These are phyloP conservation scores for Porodaedalea pini DNA, from an alignment of 1,284 basidiomycete genomes.

Conservation along the genomic window DNA sequence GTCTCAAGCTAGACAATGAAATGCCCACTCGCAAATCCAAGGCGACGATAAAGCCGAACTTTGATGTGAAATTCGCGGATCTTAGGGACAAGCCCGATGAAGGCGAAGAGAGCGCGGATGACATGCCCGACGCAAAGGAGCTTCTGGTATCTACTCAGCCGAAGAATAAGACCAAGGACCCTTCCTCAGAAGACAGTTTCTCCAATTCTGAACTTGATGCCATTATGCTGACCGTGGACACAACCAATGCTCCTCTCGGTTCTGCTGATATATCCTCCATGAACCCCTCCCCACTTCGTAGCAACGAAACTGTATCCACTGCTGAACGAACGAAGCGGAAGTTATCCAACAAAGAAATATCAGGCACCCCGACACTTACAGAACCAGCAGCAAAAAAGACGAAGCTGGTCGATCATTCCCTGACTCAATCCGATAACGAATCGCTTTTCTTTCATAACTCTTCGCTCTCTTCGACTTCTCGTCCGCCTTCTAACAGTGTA, in stretches of 20 bases:
- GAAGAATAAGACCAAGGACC: neutral
- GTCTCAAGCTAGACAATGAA: conserved; percentile 42
- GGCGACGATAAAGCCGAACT: conserved; percentile 32
- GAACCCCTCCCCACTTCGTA: neutral
- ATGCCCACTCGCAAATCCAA: conserved; percentile 30
- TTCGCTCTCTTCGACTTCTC: neutral
- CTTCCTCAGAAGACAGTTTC: conserved; percentile 33
- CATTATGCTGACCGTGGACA: conserved; percentile 30
- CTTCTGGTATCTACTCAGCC: conserved; percentile 26
- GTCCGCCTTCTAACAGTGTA: neutral
- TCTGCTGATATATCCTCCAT: conserved; percentile 9
- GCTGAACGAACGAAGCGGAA: neutral
- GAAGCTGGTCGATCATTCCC: neutral
- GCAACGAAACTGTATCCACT: neutral
- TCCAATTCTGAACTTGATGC: conserved; percentile 38
- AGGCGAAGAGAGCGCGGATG: conserved; percentile 39
- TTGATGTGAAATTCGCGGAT: conserved; percentile 50
- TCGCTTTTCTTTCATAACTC: conserved; percentile 13
- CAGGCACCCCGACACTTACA: conserved; percentile 1
- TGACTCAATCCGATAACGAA: neutral
- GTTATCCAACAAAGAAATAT: neutral
- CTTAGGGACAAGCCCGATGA: conserved; percentile 38
- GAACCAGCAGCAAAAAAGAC: neutral
- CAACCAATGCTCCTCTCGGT: conserved; percentile 16
- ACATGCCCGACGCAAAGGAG: conserved; percentile 44